Evolutionary conservation across 1,284 basidiomycete genomes (phyloP).

Genomic region (Melampsora americana): DNA sequence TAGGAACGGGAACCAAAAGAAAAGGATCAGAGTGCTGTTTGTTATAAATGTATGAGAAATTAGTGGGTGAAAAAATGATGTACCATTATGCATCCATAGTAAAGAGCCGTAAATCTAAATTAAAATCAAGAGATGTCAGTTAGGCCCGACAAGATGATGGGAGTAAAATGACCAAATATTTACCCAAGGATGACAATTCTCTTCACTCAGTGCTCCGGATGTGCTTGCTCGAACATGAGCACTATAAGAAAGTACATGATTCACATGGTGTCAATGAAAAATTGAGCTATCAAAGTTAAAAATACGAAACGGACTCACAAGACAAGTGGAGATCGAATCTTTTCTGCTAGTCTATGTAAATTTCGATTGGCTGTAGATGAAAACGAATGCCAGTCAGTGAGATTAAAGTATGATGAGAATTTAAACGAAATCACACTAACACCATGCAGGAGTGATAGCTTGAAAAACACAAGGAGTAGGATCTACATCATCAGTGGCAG

Average conservation of each 20-base stretch:
- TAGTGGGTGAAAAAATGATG: background rate
- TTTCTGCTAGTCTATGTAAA: slow-evolving; percentile 80
- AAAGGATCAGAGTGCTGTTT: background rate
- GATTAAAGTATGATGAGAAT: slow-evolving; percentile 51
- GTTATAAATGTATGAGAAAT: background rate
- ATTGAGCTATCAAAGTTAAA: background rate
- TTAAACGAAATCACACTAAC: slow-evolving; percentile 8
- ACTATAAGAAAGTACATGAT: slow-evolving; percentile 57
- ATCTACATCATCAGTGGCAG: slow-evolving; percentile 71
- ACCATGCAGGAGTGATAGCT: slow-evolving; percentile 47
- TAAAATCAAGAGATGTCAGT: background rate
- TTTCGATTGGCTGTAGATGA: slow-evolving; percentile 91
- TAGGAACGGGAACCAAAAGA: background rate
- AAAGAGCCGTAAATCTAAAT: slow-evolving; percentile 44
- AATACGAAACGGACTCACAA: slow-evolving; percentile 62
- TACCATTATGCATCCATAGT: slow-evolving; percentile 94
- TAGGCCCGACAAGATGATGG: background rate
- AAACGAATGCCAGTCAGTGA: background rate
- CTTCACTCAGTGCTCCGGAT: slow-evolving; percentile 75
- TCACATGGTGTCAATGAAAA: background rate
- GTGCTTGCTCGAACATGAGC: slow-evolving; percentile 80
- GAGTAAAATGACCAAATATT: background rate
- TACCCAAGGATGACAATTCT: slow-evolving; percentile 92
- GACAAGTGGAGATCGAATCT: slow-evolving; percentile 86
- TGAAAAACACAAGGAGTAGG: slow-evolving; percentile 48